Evolutionary conservation across 306 rosid species (phyloP), one percentile per base, ranked within the genome.

Genomic region (Cucurbita pepo): DNA sequence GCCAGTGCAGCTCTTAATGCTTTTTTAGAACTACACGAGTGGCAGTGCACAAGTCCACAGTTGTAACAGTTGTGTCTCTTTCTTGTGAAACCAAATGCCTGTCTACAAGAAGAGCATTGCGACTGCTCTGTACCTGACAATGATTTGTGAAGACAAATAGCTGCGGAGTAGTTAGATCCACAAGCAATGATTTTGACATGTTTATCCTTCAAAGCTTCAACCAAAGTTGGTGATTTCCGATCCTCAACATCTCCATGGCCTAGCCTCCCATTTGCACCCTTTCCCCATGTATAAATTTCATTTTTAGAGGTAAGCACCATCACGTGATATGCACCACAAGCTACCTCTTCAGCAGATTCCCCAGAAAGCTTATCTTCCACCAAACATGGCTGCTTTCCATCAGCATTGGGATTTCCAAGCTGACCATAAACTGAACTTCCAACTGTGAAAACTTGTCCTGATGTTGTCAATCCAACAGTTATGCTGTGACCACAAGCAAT

Each of bases 261-360:
- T 77, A 95, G 84, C 45, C 95, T 96, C 66, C 97, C 99, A 89
- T 91, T 95, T 73, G 91, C 90, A 63, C 99, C 99, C 87, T 91
- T 95, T 48, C 97, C 99, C 99, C 99, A 95, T 7, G 97, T 88
- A 83, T 88, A 95, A 75, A 95, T 96, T 79, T 95, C 99, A 53
- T 89, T 88, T 86, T 87, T 95, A 22, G 96, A 88, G 69, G 96
- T 95, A 82, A 95, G 86, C 63, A 85, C 96, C 10, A 89, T 92
- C 79, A 89, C 91, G 79, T 95, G 99, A 86, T 95, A 84, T 59
- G 96, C 96, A 80, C 99, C 97, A 81, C 99, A 91, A 79, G 93
- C 90, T 73, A 95, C 89, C 83, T 95, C 99, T 82, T 95, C 99
- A 75, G 90, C 96, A 78, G 83, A 86, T 83, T 82, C 87, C 79